Base-by-base conservation (phyloP, 2,329 filamentous ascomycete genomes). In the Fusarium buxicola region DNA sequence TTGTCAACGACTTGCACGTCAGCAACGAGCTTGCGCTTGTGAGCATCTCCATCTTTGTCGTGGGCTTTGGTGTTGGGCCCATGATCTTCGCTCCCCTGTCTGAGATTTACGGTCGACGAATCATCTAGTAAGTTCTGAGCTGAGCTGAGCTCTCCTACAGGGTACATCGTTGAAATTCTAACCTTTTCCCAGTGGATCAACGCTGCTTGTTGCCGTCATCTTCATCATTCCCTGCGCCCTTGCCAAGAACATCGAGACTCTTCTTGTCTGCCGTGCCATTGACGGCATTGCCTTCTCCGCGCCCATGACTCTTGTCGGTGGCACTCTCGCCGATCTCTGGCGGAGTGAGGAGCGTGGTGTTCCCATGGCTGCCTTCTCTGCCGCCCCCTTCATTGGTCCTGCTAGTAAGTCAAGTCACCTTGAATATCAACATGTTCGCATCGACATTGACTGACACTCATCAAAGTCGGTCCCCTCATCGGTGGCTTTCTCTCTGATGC, bases 251-350 rank as follows among this genome's bases (percentile, higher is more conserved):
- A 91, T 94, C 27, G 84, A 77, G 18, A 95, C 92, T 0, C 83
- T 96, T 8, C 80, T 96, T 7, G 88, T 92, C 24, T 92, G 89
- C 72, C 86, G 92, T 60, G 81, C 88, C 40, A 91, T 96, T 57
- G 92, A 92, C 61, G 92, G 92, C 40, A 92, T 95, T 53, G 90
- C 90, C 7, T 94, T 94, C 73, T 93, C 89, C 10, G 92, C 92
- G 0, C 92, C 92, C 3, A 94, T 96, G 89, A 94, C 92, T 0
- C 82, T 95, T 2, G 92, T 94, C 8, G 92, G 92, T 38, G 92
- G 92, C 8, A 94, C 91, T 1, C 78, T 96, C 7, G 90, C 92
- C 10, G 92, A 96, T 78, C 76, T 95, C n/a, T 96, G 91, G 91
- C 87, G 79, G 57, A 92, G 89, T 46, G 92, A 95, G 73, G 92